A percentile compares a stretch with the other conserved stretches of the same genome.
phyloP scores from a whole-genome alignment of 495 filamentous ascomycete species.

The Talaromyces proteolyticus region DNA sequence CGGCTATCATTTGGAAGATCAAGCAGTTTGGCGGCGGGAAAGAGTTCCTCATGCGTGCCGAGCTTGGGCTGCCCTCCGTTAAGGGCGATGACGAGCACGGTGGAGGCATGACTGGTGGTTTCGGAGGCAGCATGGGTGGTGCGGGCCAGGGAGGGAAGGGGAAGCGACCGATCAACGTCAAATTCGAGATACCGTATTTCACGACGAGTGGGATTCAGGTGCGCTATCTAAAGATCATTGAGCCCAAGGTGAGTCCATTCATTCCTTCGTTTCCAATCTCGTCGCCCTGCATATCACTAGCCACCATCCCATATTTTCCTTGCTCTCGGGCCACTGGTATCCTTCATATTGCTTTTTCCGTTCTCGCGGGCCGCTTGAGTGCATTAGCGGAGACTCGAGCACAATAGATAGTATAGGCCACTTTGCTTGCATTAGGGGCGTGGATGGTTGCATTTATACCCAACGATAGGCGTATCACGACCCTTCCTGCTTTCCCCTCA shows the following conservation, averaged over 20 bases:
- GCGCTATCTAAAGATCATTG: slow-evolving; percentile 97
- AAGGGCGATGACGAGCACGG: slow-evolving; percentile 95
- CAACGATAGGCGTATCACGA: too few species aligned
- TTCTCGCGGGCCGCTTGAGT: too few species aligned
- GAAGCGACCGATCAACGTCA: slow-evolving; percentile 95
- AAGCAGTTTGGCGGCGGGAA: slow-evolving; percentile 99
- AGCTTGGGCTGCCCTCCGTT: slow-evolving; percentile 89
- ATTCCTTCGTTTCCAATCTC: too few species aligned
- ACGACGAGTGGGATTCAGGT: slow-evolving; percentile 98
- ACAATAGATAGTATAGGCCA: too few species aligned
- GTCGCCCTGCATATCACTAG: too few species aligned
- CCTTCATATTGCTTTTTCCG: too few species aligned
- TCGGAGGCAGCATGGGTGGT: slow-evolving; percentile 88
- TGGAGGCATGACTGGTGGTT: slow-evolving; percentile 93
- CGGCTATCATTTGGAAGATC: slow-evolving; percentile 99
- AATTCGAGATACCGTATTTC: slow-evolving; percentile 99
- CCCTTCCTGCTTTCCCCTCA: too few species aligned
- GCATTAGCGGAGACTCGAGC: too few species aligned
- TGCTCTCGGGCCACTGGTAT: too few species aligned
- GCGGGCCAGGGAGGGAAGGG: slow-evolving; percentile 65
- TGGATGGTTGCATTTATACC: too few species aligned
- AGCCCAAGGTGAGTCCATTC: slow-evolving; percentile 93
- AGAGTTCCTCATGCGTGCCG: slow-evolving; percentile 99
- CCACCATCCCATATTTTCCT: too few species aligned
- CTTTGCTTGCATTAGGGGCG: too few species aligned